Percentiles rank a stretch among this genome's conserved stretches.
Evolutionary conservation across 805 yeast species (phyloP).

Genomic region (Pichia paraexigua): DNA sequence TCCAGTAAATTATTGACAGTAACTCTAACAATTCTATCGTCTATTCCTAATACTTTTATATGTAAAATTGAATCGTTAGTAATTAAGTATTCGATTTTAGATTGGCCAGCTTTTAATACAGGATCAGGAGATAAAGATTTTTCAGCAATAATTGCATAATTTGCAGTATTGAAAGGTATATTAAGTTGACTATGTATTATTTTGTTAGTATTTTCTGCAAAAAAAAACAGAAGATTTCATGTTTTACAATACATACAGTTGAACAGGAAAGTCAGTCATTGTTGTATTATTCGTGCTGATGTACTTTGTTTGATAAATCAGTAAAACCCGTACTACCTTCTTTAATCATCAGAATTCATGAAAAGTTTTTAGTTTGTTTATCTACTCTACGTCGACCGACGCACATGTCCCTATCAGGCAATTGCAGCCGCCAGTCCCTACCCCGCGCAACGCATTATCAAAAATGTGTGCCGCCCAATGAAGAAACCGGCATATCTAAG

Average conservation of each 20-base stretch:
- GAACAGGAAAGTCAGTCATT: background rate
- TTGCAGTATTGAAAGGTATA: slow-evolving; percentile 53
- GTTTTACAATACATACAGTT: background rate
- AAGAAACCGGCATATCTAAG: background rate
- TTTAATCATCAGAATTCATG: no score
- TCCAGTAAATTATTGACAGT: slow-evolving; percentile 79
- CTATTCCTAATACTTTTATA: slow-evolving; percentile 48
- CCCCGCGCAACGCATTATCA: no score
- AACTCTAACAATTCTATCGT: slow-evolving; percentile 73
- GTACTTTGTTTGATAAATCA: no score
- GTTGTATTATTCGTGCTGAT: no score
- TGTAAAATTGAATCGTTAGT: slow-evolving; percentile 30
- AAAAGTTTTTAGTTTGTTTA: no score
- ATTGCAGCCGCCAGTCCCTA: background rate
- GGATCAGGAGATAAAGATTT: slow-evolving; percentile 71
- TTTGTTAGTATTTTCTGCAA: background rate
- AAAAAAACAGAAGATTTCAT: background rate
- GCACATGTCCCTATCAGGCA: background rate
- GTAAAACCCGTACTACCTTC: no score
- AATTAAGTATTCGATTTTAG: slow-evolving; percentile 37
- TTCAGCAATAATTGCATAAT: slow-evolving; percentile 59
- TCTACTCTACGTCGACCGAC: background rate
- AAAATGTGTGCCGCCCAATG: background rate
- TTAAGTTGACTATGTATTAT: slow-evolving; percentile 32
- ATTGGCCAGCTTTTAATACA: slow-evolving; percentile 61